phyloP scores from a whole-genome alignment of 495 filamentous ascomycete genomes.

The Podospora didyma region DNA sequence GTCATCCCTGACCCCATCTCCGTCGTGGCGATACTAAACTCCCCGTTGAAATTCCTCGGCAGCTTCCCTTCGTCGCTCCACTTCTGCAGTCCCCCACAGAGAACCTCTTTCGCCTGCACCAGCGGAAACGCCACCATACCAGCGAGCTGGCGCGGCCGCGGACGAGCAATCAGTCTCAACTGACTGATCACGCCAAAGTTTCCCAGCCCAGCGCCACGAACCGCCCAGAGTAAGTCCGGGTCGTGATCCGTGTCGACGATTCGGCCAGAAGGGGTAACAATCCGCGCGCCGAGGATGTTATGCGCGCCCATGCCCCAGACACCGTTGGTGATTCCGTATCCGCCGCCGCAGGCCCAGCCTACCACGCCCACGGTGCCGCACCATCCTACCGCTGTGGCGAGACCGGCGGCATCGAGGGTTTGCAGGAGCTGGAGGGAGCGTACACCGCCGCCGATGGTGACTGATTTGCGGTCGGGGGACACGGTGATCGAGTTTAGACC shows the following conservation, averaged over 20 bases:
- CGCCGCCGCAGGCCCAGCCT: slow-evolving; percentile 35
- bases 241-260: slow-evolving; percentile 29
- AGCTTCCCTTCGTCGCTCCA: slow-evolving; percentile 19
- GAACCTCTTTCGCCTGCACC: slow-evolving; percentile 22
- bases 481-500: slow-evolving; percentile 23
- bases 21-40: slow-evolving; percentile 25
- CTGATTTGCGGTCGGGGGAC: background rate
- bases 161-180: slow-evolving; percentile 29
- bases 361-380: slow-evolving; percentile 30
- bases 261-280: slow-evolving; percentile 29
- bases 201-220: slow-evolving; percentile 38
- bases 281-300: slow-evolving; percentile 31
- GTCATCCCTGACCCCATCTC: slow-evolving; percentile 22
- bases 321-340: slow-evolving; percentile 31
- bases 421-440: background rate
- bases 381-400: slow-evolving; percentile 22
- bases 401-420: background rate
- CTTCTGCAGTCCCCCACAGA: slow-evolving; percentile 9
- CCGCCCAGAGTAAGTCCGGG: slow-evolving; percentile 29
- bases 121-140: slow-evolving; percentile 28
- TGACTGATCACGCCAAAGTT: slow-evolving; percentile 38
- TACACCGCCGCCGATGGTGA: background rate
- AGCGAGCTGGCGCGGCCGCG: slow-evolving; percentile 26
- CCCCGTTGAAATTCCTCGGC: slow-evolving; percentile 23
- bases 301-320: slow-evolving; percentile 35